Percentiles rank a stretch among this genome's conserved stretches.
These are phyloP conservation scores for Ogataea hybrid DNA, from an alignment of 1,139 yeast genomes.

Conservation along the genomic window DNA sequence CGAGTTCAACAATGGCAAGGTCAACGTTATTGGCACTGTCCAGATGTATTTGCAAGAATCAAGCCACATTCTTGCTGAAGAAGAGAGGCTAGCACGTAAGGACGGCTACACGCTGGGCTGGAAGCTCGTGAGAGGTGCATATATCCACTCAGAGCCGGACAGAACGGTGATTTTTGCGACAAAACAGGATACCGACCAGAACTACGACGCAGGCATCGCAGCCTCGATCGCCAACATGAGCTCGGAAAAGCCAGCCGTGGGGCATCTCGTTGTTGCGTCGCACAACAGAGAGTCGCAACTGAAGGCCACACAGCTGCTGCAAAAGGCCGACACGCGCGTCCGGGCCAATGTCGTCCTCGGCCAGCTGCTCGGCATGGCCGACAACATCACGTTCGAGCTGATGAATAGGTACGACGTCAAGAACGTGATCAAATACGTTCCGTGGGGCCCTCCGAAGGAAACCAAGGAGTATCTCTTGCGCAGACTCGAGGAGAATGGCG, in stretches of 20 bases:
- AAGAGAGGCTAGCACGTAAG: conserved; percentile 61
- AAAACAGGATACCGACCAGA: conserved; percentile 73
- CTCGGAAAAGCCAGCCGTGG: conserved; percentile 54
- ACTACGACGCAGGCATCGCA: conserved; percentile 71
- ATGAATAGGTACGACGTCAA: conserved; percentile 61
- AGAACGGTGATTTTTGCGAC: conserved; percentile 71
- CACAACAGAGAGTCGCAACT: conserved; percentile 83
- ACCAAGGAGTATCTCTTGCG: conserved; percentile 88
- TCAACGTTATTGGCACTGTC: conserved; percentile 84
- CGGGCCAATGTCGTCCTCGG: conserved; percentile 77
- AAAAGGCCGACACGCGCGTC: conserved; percentile 27
- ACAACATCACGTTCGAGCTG: conserved; percentile 76
- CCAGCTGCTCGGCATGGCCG: conserved; percentile 96
- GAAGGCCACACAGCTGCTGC: conserved; percentile 60
- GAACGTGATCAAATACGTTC: conserved; percentile 88
- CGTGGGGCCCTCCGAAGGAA: conserved; percentile 97
- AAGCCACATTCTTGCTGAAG: conserved; percentile 56
- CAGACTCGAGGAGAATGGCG: conserved; percentile 95
- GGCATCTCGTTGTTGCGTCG: conserved; percentile 89
- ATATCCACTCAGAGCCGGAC: conserved; percentile 83
- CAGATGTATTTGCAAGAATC: conserved; percentile 88
- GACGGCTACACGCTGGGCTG: conserved; percentile 75
- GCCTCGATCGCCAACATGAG: conserved; percentile 62
- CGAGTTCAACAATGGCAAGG: conserved; percentile 65
- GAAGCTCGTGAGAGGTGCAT: conserved; percentile 97